Conservation (phyloP, 768 basidiomycete genomes). For the Auriscalpium vulgare region DNA sequence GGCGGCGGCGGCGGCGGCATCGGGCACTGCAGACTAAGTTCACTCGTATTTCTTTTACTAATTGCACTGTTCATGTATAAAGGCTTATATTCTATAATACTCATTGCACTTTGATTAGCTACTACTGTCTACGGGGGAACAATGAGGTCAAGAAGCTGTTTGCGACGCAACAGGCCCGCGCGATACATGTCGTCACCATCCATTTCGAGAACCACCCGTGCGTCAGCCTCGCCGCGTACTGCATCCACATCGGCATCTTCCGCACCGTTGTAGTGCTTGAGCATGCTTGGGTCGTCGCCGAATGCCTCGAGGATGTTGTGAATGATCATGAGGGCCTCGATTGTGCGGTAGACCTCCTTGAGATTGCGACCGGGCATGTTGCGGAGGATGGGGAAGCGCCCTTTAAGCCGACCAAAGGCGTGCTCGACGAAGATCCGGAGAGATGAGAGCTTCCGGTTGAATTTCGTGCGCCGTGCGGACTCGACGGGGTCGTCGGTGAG, state of each 20-base stretch:
- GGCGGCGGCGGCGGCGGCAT: too few species aligned
- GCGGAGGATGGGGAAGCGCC: constrained; percentile 17
- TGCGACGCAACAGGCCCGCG: constrained; percentile 9
- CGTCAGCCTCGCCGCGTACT: not conserved
- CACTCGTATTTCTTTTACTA: too few species aligned
- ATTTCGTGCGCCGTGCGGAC: constrained; percentile 1
- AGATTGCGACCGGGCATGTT: constrained; percentile 8
- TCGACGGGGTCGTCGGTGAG: not conserved
- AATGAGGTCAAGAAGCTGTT: constrained; percentile 6
- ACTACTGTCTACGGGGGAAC: not conserved
- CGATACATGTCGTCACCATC: constrained; percentile 14
- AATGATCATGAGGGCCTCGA: constrained; percentile 5
- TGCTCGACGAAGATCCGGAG: constrained; percentile 22
- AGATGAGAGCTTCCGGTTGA: constrained; percentile 16
- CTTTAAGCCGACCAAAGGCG: constrained; percentile 24
- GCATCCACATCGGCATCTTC: constrained; percentile 5
- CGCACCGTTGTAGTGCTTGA: constrained; percentile 9
- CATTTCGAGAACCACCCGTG: not conserved
- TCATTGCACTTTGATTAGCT: too few species aligned
- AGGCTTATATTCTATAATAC: too few species aligned
- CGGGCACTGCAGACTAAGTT: too few species aligned
- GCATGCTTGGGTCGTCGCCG: constrained; percentile 8
- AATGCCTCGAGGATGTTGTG: constrained; percentile 7
- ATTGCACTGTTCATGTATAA: too few species aligned
- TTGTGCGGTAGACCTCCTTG: not conserved